phyloP scores from a whole-genome alignment of 257 asterid species.

The Nicotiana otophora region DNA sequence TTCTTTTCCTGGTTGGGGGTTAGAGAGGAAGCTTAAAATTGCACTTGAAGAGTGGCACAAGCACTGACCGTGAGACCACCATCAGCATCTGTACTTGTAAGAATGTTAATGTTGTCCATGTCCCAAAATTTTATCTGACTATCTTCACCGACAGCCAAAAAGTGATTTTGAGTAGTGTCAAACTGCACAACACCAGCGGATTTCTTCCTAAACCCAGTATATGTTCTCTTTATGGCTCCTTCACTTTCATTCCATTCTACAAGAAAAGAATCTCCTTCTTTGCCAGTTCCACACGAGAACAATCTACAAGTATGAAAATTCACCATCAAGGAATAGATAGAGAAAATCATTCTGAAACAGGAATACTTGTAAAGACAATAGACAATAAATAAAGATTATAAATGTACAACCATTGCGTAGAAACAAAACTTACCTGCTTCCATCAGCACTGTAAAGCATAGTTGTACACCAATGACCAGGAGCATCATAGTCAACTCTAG shows the following conservation, averaged over 20 bases:
- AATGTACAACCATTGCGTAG: no score
- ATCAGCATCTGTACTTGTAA: slow-evolving; percentile 68
- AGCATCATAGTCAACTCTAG: slow-evolving; percentile 97
- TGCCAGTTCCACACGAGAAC: slow-evolving; percentile 98
- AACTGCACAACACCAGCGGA: slow-evolving; percentile 80
- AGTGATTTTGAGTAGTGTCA: slow-evolving; percentile 89
- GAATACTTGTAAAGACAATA: background rate
- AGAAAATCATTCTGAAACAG: background rate
- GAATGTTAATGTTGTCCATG: slow-evolving; percentile 73
- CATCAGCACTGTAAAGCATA: slow-evolving; percentile 96
- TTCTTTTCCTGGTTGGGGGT: background rate
- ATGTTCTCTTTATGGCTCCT: slow-evolving; percentile 91
- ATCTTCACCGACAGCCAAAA: slow-evolving; percentile 95
- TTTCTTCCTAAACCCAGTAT: slow-evolving; percentile 77
- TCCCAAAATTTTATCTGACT: slow-evolving; percentile 96
- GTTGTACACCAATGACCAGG: slow-evolving; percentile 98
- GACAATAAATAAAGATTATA: background rate
- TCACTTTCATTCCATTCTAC: slow-evolving; percentile 99
- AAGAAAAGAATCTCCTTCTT: slow-evolving; percentile 90
- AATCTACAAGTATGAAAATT: slow-evolving; percentile 41
- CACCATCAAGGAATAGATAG: slow-evolving; percentile 8
- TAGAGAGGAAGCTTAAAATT: background rate
- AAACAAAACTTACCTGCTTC: slow-evolving; percentile 59
- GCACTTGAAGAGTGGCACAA: background rate
- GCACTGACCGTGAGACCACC: slow-evolving; percentile 90